Evolutionary conservation across 176 grass and related monocot species (phyloP).

Genomic region (Avena atlantica): DNA sequence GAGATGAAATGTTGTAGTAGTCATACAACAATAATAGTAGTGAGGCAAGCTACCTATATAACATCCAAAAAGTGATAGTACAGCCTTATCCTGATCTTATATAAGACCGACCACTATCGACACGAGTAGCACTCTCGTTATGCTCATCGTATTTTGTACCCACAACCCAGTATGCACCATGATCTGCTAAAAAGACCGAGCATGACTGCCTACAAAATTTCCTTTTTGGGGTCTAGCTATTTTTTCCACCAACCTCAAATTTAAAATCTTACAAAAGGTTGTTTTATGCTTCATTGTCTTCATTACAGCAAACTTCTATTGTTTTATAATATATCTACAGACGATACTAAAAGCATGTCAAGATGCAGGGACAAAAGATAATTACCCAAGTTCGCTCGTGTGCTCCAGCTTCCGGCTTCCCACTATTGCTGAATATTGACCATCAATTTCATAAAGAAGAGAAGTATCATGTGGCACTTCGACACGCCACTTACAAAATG

Average conservation of each 20-base stretch:
- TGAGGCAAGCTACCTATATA: constrained; percentile 2
- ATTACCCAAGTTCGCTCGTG: constrained; percentile 63
- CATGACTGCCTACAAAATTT: not conserved
- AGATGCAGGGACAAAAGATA: not conserved
- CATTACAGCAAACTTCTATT: not conserved
- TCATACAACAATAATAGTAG: not conserved
- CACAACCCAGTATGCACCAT: not conserved
- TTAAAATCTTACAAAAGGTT: not conserved
- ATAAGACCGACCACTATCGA: not conserved
- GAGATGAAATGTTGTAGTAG: not conserved
- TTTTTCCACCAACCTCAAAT: not conserved
- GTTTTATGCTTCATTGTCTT: not conserved
- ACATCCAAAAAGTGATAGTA: not conserved
- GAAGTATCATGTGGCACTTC: constrained; percentile 57
- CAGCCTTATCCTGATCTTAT: not conserved
- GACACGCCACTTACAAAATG: constrained; percentile 51
- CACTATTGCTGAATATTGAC: constrained; percentile 55
- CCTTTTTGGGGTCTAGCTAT: not conserved
- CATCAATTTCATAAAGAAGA: constrained; percentile 69
- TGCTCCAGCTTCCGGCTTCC: constrained; percentile 69
- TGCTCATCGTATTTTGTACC: not conserved
- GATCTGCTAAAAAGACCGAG: not conserved
- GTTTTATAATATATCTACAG: not conserved
- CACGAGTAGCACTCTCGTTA: not conserved
- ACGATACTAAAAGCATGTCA: not conserved